phyloP scores from a whole-genome alignment of 129 eudicot genomes.

The Helichrysum umbraculigerum region DNA sequence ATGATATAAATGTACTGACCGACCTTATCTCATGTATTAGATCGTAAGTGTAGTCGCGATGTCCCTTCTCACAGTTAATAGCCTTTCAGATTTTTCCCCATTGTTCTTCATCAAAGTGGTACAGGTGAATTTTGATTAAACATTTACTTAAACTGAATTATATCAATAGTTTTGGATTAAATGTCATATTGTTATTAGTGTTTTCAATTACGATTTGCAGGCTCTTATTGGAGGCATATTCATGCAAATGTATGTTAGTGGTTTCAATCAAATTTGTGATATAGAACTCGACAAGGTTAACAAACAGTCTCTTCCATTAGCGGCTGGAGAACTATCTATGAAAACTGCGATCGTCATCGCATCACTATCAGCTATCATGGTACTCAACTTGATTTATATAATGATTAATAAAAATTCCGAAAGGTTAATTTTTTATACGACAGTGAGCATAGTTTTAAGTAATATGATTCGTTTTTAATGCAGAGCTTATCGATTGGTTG shows the following conservation, averaged over 20 bases:
- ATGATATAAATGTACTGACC: neutral
- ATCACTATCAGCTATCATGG: conserved; percentile 29
- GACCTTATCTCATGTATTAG: neutral
- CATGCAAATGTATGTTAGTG: conserved; percentile 35
- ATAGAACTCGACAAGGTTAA: conserved; percentile 39
- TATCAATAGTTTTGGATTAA: neutral
- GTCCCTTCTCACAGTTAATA: conserved; percentile 29
- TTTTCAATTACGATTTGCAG: conserved; percentile 11
- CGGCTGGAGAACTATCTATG: conserved; percentile 31
- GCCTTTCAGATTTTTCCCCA: conserved; percentile 28
- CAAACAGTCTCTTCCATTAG: conserved; percentile 34
- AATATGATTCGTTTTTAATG: neutral
- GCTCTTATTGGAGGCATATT: conserved; percentile 35
- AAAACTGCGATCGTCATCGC: conserved; percentile 23
- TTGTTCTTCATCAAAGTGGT: conserved; percentile 19
- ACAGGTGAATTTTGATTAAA: conserved; percentile 16
- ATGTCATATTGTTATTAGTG: neutral
- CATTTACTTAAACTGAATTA: neutral
- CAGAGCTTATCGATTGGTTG: conserved; percentile 22
- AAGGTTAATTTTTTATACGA: neutral
- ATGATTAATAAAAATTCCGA: neutral
- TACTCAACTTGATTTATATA: neutral
- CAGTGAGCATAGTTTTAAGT: neutral
- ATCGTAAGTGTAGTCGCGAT: conserved; percentile 25
- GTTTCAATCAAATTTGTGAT: conserved; percentile 34